phyloP scores from a whole-genome alignment of 2,329 filamentous ascomycete species.

The Neofusicoccum laricinum region DNA sequence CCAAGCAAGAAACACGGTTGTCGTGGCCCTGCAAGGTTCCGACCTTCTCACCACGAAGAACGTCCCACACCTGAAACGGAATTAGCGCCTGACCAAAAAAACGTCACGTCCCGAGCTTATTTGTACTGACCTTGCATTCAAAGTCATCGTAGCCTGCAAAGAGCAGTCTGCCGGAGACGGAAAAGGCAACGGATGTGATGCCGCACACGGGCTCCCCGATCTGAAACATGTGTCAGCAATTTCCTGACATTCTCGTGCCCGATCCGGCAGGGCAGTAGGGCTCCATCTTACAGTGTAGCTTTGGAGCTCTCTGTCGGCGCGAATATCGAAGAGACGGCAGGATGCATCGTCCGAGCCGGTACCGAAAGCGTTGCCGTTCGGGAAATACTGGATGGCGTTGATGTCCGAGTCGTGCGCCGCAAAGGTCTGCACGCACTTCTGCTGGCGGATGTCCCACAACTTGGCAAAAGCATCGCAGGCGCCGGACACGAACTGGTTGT shows the following conservation, averaged over 20 bases:
- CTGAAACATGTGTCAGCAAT: slow-evolving; percentile 47
- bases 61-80: slow-evolving; percentile 83
- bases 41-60: slow-evolving; percentile 93
- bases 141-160: slow-evolving; percentile 99
- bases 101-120: background rate
- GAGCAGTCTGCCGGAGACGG: slow-evolving; percentile 88
- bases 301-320: slow-evolving; percentile 79
- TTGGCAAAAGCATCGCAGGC: slow-evolving; percentile 98
- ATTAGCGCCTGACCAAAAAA: slow-evolving; percentile 21
- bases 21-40: slow-evolving; percentile 96
- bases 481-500: slow-evolving; percentile 99
- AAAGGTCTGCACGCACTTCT: slow-evolving; percentile 98
- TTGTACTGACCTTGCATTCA: slow-evolving; percentile 86
- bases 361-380: slow-evolving; percentile 96
- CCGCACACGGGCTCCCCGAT: slow-evolving; percentile 96
- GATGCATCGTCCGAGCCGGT: slow-evolving; percentile 97
- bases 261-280: background rate
- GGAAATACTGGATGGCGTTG: slow-evolving; percentile 99
- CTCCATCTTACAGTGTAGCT: slow-evolving; percentile 58
- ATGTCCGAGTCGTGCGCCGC: slow-evolving; percentile 98
- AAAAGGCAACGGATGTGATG: slow-evolving; percentile 97
- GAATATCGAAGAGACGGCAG: slow-evolving; percentile 95
- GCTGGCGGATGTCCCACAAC: slow-evolving; percentile 96
- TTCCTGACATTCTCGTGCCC: background rate
- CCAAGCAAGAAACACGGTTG: slow-evolving; percentile 97